Conservation (phyloP, 768 basidiomycete species). For the Hypholoma sublateritium region DNA sequence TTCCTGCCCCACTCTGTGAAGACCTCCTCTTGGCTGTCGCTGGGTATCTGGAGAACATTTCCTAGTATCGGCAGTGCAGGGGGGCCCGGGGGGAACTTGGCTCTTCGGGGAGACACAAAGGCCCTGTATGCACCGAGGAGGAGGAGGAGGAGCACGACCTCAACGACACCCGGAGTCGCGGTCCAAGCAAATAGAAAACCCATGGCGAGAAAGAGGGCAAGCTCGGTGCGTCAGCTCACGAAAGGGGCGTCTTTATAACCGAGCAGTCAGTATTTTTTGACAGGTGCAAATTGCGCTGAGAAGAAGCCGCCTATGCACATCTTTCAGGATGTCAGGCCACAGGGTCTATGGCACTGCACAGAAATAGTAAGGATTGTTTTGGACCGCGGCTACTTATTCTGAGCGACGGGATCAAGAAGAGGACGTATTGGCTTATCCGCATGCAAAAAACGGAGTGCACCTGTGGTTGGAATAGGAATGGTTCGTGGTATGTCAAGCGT, state of each 20-base stretch:
- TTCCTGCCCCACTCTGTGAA: slow-evolving; percentile 40
- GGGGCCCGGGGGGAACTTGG: slow-evolving; percentile 48
- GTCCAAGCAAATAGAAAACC: slow-evolving; percentile 14
- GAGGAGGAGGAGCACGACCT: slow-evolving; percentile 11
- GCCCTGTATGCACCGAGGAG: slow-evolving; percentile 23
- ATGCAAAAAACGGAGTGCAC: slow-evolving; percentile 11
- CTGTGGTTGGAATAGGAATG: slow-evolving; percentile 24
- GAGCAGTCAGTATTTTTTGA: slow-evolving; percentile 22
- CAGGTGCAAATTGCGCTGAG: slow-evolving; percentile 27
- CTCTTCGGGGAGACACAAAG: slow-evolving; percentile 18
- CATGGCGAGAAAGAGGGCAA: slow-evolving; percentile 22
- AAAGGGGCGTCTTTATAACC: slow-evolving; percentile 22
- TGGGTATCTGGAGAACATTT: slow-evolving; percentile 45
- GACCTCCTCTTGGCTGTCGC: slow-evolving; percentile 34
- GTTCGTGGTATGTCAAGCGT: slow-evolving; percentile 33
- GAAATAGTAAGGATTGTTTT: no score
- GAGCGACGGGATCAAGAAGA: slow-evolving; percentile 3
- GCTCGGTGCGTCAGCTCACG: slow-evolving; percentile 12
- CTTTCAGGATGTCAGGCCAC: neutral
- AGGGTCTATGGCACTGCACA: neutral
- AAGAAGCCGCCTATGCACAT: slow-evolving; percentile 11
- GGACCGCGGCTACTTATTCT: neutral
- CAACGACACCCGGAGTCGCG: slow-evolving; percentile 13
- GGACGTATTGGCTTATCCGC: slow-evolving; percentile 19
- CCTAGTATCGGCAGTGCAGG: slow-evolving; percentile 44